These are phyloP conservation scores for Fusarium heterosporum DNA, from an alignment of 2,329 filamentous ascomycete species.

Conservation along the genomic window DNA sequence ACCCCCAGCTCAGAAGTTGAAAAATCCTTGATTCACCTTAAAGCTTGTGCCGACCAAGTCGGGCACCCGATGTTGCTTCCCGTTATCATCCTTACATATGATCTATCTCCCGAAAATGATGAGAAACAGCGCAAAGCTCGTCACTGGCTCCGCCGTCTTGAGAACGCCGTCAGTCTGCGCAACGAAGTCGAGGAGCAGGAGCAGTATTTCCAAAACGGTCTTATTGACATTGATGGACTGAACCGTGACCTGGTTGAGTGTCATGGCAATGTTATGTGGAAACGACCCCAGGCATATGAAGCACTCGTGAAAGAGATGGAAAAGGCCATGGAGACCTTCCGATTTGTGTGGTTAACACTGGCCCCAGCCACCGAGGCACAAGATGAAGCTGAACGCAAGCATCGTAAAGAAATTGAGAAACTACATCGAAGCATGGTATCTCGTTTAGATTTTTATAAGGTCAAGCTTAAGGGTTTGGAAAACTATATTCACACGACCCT, in stretches of 20 bases:
- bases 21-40: constrained; percentile 62
- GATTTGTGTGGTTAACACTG: constrained; percentile 41
- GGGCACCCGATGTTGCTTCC: constrained; percentile 70
- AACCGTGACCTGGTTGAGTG: constrained; percentile 73
- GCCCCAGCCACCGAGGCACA: constrained; percentile 30
- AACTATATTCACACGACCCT: constrained; percentile 73
- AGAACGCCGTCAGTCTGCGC: constrained; percentile 71
- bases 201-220: constrained; percentile 64
- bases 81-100: constrained; percentile 68
- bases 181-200: constrained; percentile 69
- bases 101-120: constrained; percentile 67
- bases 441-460: constrained; percentile 69
- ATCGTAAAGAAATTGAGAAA: constrained; percentile 53
- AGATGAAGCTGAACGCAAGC: constrained; percentile 46
- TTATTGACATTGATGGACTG: constrained; percentile 69
- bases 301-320: constrained; percentile 64
- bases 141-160: constrained; percentile 70
- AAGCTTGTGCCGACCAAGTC: constrained; percentile 60
- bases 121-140: constrained; percentile 72
- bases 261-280: constrained; percentile 71
- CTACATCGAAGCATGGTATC: constrained; percentile 65
- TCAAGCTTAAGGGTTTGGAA: constrained; percentile 71
- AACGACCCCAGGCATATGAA: constrained; percentile 70
- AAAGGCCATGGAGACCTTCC: constrained; percentile 60
- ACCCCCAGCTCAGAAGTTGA: constrained; percentile 68